Conservation (phyloP, 139 green algal genomes). For the Chlamydomonas urium region DNA sequence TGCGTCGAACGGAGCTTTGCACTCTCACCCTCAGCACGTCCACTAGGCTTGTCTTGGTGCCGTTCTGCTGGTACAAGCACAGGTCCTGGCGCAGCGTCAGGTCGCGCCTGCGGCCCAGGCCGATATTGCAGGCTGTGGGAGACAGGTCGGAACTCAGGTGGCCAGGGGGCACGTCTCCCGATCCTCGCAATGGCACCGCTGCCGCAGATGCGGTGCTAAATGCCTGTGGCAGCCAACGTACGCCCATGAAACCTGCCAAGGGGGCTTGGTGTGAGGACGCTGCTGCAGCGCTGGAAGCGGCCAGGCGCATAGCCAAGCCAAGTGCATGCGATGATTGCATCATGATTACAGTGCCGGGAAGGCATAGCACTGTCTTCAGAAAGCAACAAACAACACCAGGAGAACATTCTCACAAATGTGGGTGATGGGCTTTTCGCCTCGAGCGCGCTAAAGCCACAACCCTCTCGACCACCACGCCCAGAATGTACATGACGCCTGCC, state of each 20-base stretch:
- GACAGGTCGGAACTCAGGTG: constrained; percentile 54
- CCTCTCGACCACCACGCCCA: too few relatives aligned
- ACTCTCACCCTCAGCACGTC: constrained; percentile 43
- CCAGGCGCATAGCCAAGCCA: too few relatives aligned
- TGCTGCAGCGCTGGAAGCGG: too few relatives aligned
- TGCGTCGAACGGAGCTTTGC: neutral
- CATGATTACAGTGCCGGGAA: neutral
- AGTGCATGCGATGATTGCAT: neutral
- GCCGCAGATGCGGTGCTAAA: neutral
- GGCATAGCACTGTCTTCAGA: too few relatives aligned
- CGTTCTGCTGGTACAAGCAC: constrained; percentile 30
- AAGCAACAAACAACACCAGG: too few relatives aligned
- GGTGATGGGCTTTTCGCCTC: too few relatives aligned
- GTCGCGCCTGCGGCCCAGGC: constrained; percentile 47
- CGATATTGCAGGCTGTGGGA: constrained; percentile 53
- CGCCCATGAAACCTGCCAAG: too few relatives aligned
- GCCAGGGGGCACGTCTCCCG: constrained; percentile 41
- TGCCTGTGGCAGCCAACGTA: neutral
- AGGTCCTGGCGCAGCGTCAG: constrained; percentile 61
- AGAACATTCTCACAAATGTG: too few relatives aligned
- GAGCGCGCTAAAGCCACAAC: too few relatives aligned
- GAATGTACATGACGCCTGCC: too few relatives aligned
- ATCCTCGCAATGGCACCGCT: neutral
- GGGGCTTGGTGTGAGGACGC: too few relatives aligned
- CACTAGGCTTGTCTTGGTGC: constrained; percentile 24